Base-by-base conservation (phyloP, 2,329 filamentous ascomycete genomes). In the Davidsoniella virescens region DNA sequence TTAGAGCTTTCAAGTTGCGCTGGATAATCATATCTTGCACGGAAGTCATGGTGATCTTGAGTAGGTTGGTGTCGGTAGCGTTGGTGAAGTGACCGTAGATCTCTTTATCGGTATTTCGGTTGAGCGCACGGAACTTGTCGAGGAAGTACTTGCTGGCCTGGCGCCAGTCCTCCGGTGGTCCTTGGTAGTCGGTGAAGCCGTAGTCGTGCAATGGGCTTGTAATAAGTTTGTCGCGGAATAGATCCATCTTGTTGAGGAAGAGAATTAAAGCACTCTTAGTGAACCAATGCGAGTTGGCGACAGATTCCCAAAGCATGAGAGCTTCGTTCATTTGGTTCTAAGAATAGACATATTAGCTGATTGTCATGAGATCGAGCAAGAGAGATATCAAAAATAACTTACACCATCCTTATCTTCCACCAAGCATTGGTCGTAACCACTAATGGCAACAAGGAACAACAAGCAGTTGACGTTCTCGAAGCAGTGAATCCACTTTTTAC, bases 401-500 rank as follows among this genome's bases (percentile, higher is more conserved):
- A 94, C 87, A 55, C 88, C 88, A 63, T 94, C 92, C 65, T 94
- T 88, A 64, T 96, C 90, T 67, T 96, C 90, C 3, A 95, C 87
- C 45, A 96, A 70, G 60, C 88, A 94, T 65, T 96, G 92, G 62
- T 96, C 90, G 64, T 95, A 96, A 53, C 90, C 90, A 56, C 87
- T 94, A 58, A 96, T 88, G 44, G 90, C 88, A 48, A 94, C 90
- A 57, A 96, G 75, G 67, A 96, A 96, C 39, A 96, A 71, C 49
- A 96, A 72, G 57, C 86, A 88, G 61, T 92, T 94, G 61, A 95
- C 88, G 60, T 95, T 94, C 71, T 95, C 88, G 67, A 95, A 95
- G 71, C 88, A 94, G 71, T 95, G 88, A 59, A 95, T 95, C 88
- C 88, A 95, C 78, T 95, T 95, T 83, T 95, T 95, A 64, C 88